Conservation (phyloP, 805 yeast genomes). For the Candida sanyiensis region DNA sequence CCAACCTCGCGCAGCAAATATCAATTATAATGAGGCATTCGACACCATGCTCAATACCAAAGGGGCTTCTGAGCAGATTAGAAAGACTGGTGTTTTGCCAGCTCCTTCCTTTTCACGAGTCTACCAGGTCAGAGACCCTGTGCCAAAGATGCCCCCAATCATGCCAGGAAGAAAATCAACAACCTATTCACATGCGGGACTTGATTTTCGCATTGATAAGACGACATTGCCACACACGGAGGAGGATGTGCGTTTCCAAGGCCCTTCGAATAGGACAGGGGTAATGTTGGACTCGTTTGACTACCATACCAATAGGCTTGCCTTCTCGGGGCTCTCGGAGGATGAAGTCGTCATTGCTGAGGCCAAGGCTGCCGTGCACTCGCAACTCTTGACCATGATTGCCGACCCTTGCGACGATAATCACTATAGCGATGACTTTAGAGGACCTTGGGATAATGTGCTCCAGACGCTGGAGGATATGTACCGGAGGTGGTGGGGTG, state of each 20-base stretch:
- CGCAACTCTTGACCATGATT: slow-evolving; percentile 17
- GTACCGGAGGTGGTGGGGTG: neutral
- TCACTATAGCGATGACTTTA: slow-evolving; percentile 3
- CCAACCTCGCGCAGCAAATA: slow-evolving; percentile 60
- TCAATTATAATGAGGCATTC: slow-evolving; percentile 42
- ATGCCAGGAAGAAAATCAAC: slow-evolving; percentile 18
- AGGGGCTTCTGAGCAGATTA: slow-evolving; percentile 24
- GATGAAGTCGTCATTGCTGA: neutral
- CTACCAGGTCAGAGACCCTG: slow-evolving; percentile 50
- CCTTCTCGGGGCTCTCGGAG: neutral
- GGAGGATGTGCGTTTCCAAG: slow-evolving; percentile 14
- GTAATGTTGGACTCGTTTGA: slow-evolving; percentile 1
- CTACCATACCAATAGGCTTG: neutral
- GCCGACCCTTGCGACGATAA: slow-evolving; percentile 22
- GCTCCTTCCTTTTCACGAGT: slow-evolving; percentile 41
- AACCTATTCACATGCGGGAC: slow-evolving; percentile 30
- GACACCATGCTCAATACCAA: slow-evolving; percentile 42
- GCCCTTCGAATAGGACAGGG: slow-evolving; percentile 14
- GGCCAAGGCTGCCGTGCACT: slow-evolving; percentile 16
- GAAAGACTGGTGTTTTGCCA: slow-evolving; percentile 28
- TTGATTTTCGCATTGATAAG: slow-evolving; percentile 29
- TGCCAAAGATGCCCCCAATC: slow-evolving; percentile 54
- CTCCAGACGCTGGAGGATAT: neutral
- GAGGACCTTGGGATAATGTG: neutral
- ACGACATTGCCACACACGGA: slow-evolving; percentile 32